Evolutionary conservation across 2,329 filamentous ascomycete genomes (phyloP).

Genomic region (Trichoderma sp.): DNA sequence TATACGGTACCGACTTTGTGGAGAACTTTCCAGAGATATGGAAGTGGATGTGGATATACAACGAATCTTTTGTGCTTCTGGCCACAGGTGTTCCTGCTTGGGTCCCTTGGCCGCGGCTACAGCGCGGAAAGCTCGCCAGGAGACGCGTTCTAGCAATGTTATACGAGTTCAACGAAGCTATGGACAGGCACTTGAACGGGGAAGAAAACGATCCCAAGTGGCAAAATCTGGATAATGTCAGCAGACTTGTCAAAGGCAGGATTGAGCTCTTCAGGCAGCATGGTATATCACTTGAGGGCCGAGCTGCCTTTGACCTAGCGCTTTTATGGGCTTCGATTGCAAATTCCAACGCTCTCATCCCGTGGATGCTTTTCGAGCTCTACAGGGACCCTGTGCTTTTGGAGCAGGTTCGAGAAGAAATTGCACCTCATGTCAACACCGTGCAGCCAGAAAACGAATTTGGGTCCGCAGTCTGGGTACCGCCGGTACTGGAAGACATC

Average conservation of each 20-base stretch:
- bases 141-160: conserved; percentile 38
- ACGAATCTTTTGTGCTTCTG: conserved; percentile 41
- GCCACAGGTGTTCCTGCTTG: conserved; percentile 40
- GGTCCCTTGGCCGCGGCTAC: conserved; percentile 41
- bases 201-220: conserved; percentile 41
- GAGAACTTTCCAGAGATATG: conserved; percentile 47
- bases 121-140: conserved; percentile 40
- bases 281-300: conserved; percentile 38
- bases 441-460: conserved; percentile 44
- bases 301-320: conserved; percentile 43
- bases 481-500: conserved; percentile 41
- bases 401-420: conserved; percentile 45
- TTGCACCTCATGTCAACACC: conserved; percentile 40
- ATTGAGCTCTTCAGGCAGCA: conserved; percentile 39
- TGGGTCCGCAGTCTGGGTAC: conserved; percentile 42
- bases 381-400: conserved; percentile 46
- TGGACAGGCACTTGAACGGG: conserved; percentile 42
- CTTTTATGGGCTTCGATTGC: conserved; percentile 47
- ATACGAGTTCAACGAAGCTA: conserved; percentile 42
- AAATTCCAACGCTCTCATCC: conserved; percentile 44
- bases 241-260: conserved; percentile 40
- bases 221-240: conserved; percentile 45
- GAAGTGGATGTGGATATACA: conserved; percentile 45
- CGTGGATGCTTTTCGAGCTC: conserved; percentile 50
- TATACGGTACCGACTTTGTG: conserved; percentile 49